Evolutionary conservation across 805 yeast genomes (phyloP), one percentile per base, ranked within the genome.

Genomic region (Starmerella bombi): DNA sequence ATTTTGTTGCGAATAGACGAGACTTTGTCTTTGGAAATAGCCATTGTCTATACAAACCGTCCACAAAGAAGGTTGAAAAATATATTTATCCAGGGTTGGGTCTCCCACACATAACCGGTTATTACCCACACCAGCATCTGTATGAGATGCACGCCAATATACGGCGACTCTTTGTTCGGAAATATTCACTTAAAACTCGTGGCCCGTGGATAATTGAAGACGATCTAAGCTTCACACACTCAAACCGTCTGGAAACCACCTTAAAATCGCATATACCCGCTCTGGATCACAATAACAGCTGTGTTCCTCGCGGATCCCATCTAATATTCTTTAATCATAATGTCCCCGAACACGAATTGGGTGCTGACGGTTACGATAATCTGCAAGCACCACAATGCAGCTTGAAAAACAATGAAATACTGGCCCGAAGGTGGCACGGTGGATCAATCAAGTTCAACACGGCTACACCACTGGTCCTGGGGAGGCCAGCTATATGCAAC

Each of bases 281-380:
- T n/a, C 15, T 8, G 20, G 16, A 9, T 36, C 43, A 16, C 44
- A 50, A 12, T 20, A 23, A 9, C 31, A 12, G 3, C 56, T 52
- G 12, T 1, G 37, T 54, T 2, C 57, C 60, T 2, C 50, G 53
- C 1, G 91, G 88, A 1, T 76, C 72, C 45, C 84, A 80, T 44
- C 66, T 84, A 38, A 55, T 80, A 1, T 83, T 68, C 54, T 75
- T 75, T 58, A 80, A 78, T 51, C 85, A 83, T 19, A 51, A 63
- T 3, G 65, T 71, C 28, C 57, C 59, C 29, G 77, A 71, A 39
- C 35, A 48, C 0, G 58, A 59, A 3, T 54, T 83, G 16, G 76
- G 79, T 2, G 36, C 50, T 1, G 96, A 85, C 58, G 94, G 95
- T 1, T 85, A 83, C 59, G 93, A 80, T 48, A 67, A 75, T 34